phyloP scores from a whole-genome alignment of 106 monocot genomes.

The Ottelia alismoides region DNA sequence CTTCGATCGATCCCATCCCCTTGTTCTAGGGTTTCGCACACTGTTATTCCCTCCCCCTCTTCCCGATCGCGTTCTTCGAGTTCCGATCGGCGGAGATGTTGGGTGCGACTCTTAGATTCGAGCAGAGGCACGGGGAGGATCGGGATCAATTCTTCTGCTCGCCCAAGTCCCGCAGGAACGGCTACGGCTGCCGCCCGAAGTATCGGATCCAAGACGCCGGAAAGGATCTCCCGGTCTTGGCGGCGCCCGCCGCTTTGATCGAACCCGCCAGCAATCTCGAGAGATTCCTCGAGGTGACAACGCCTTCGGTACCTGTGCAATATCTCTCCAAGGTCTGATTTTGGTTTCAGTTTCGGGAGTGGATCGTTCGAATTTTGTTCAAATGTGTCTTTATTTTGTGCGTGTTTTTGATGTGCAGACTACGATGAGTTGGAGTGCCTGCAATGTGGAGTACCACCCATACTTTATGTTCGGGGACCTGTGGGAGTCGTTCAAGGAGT shows the following conservation, averaged over 20 bases:
- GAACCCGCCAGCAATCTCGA: neutral
- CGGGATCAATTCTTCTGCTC: neutral
- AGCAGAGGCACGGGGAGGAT: neutral
- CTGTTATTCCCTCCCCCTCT: no score
- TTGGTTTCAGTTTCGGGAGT: neutral
- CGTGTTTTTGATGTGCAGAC: neutral
- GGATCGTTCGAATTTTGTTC: neutral
- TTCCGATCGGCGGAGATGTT: neutral
- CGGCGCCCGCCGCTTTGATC: neutral
- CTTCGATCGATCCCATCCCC: no score
- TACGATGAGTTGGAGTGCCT: neutral
- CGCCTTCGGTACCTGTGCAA: neutral
- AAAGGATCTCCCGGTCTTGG: neutral
- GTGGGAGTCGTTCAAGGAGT: conserved; percentile 42
- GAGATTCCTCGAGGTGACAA: neutral
- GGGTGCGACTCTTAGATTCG: neutral
- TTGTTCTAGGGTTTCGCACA: no score
- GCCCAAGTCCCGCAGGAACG: neutral
- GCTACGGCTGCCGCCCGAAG: neutral
- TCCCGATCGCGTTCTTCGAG: no score
- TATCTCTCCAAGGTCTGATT: neutral
- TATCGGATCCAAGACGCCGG: neutral
- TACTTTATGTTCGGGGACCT: neutral
- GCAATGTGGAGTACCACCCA: neutral
- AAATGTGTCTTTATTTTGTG: neutral